These are phyloP conservation scores for Albizia julibrissin DNA, from an alignment of 306 rosid species.

Conservation along the genomic window DNA sequence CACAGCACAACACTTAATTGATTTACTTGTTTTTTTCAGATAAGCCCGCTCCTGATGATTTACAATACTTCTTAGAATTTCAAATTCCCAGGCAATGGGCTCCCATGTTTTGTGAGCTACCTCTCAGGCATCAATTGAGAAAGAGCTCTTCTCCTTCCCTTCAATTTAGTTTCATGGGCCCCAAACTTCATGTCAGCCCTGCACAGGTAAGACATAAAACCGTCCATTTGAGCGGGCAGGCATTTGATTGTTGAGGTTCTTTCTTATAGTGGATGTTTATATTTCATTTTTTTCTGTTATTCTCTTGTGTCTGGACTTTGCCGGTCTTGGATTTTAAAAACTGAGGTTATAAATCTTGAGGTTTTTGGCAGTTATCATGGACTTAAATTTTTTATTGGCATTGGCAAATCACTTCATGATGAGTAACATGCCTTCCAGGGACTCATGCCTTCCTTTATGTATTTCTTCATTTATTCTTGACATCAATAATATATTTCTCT, in stretches of 20 bases:
- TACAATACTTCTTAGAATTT: constrained; percentile 89
- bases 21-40: constrained; percentile 52
- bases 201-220: constrained; percentile 59
- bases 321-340: constrained; percentile 4
- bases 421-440: constrained; percentile 20
- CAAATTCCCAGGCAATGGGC: constrained; percentile 99
- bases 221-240: constrained; percentile 15
- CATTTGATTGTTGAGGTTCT: constrained; percentile 21
- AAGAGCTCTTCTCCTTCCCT: constrained; percentile 63
- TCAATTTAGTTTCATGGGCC: constrained; percentile 81
- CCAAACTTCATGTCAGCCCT: constrained; percentile 62
- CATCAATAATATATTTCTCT: constrained; percentile 11
- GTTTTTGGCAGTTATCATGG: constrained; percentile 16
- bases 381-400: constrained; percentile 12
- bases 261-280: constrained; percentile 12
- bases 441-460: constrained; percentile 16
- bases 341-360: background rate
- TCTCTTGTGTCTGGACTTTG: constrained; percentile 4
- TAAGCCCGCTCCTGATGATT: constrained; percentile 82
- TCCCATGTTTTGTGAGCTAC: constrained; percentile 92
- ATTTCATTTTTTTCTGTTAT: constrained; percentile 11
- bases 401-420: background rate
- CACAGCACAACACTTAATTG: constrained; percentile 15
- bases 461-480: constrained; percentile 14
- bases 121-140: constrained; percentile 79